Evolutionary conservation across 2,329 filamentous ascomycete species (phyloP).

Genomic region (Paecilomyces sp.): DNA sequence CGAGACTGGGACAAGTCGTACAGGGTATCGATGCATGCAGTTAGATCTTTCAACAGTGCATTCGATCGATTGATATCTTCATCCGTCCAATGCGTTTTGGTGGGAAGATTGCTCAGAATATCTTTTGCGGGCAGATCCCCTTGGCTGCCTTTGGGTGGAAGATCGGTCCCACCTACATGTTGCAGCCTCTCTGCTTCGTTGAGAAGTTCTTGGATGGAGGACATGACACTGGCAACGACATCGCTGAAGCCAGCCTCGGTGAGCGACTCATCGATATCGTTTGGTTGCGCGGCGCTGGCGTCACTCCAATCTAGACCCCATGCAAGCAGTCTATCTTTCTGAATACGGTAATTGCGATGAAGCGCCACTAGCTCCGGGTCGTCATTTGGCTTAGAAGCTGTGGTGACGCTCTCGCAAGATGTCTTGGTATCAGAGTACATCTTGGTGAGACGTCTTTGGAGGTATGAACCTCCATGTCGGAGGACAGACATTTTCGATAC

Average conservation of each 20-base stretch:
- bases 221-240: conserved; percentile 57
- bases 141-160: conserved; percentile 28
- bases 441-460: conserved; percentile 48
- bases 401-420: conserved; percentile 50
- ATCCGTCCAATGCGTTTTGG: conserved; percentile 40
- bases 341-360: conserved; percentile 54
- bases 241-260: conserved; percentile 57
- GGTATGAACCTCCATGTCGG: conserved; percentile 36
- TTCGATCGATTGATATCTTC: conserved; percentile 50
- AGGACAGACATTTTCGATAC: conserved; percentile 40
- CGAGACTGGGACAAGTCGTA: conserved; percentile 56
- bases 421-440: conserved; percentile 59
- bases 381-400: conserved; percentile 40
- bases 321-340: conserved; percentile 56
- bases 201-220: conserved; percentile 56
- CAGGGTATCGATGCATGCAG: conserved; percentile 56
- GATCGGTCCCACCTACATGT: conserved; percentile 33
- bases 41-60: conserved; percentile 53
- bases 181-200: conserved; percentile 56
- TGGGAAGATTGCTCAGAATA: conserved; percentile 21
- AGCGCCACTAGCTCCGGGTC: conserved; percentile 50
- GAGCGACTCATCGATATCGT: conserved; percentile 56
- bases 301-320: conserved; percentile 64
- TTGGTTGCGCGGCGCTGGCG: conserved; percentile 48
- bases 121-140: conserved; percentile 22